Evolutionary conservation across 768 basidiomycete genomes (phyloP), one percentile per base, ranked within the genome.

Genomic region (Serendipita sp.): DNA sequence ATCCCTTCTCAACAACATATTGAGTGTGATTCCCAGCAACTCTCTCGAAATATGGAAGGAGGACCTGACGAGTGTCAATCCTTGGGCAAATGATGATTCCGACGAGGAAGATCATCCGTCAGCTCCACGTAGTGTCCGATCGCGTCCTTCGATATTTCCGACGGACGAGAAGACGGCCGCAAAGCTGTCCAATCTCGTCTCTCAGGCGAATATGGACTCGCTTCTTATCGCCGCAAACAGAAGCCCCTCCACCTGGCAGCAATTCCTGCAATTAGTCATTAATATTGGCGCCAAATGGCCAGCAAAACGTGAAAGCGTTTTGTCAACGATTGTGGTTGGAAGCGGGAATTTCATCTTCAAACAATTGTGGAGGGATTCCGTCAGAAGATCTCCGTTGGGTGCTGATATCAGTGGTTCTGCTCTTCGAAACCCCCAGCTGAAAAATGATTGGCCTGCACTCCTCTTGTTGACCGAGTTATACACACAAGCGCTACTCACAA

Each of bases 391-490:
- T 3, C 74, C 79, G 3, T 74, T 93, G 13, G 88, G 89, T 8
- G 78, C 78, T 46, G 82, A 85, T 18, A 80, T 79, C 55, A 73
- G 72, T 50, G 64, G 73, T 29, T 62, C 70, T 16, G 44, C 62
- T 3, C 36, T 66, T 31, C 44, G 23, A 29, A 29, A n/a, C 44
- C 31, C 29, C 16, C 11, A n/a, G 44, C 4, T 53, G 2, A 46
- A 44, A 23, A 60, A 64, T 23, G 40, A 63, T 13, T 92, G 88
- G 83, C 79, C 85, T 0, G 77, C 87, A 2, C 73, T 98, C 0
- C 75, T 97, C 5, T 80, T 96, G 64, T 80, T 94, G 5, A 79
- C 82, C 1, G 86, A 94, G 62, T 72, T 96, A 10, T 95, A 96
- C 73, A 80, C 83, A 1, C 88, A 94, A 65, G 81, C 85, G 0